phyloP scores from a whole-genome alignment of 805 yeast species.

The Candida verbasci region DNA sequence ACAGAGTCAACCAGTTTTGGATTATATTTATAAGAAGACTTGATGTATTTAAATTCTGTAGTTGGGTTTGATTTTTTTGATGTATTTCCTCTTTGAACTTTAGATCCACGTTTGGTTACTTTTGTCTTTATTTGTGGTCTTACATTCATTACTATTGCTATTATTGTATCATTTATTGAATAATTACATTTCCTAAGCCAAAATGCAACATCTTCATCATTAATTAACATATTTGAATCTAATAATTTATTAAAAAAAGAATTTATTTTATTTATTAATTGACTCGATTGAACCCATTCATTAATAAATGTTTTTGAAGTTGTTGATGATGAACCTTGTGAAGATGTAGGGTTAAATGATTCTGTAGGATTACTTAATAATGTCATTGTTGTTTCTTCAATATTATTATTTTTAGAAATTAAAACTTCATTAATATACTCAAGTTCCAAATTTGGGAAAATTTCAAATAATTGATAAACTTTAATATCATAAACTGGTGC shows the following conservation, averaged over 20 bases:
- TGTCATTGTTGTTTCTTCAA: constrained; percentile 14
- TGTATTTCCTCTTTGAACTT: constrained; percentile 26
- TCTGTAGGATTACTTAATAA: constrained; percentile 5
- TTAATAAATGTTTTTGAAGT: background rate
- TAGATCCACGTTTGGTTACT: constrained; percentile 17
- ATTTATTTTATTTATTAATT: constrained; percentile 15
- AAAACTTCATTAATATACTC: no score
- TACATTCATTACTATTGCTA: constrained; percentile 26
- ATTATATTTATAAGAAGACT: constrained; percentile 12
- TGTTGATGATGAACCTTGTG: background rate
- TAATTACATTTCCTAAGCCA: constrained; percentile 24
- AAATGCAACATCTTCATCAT: constrained; percentile 9
- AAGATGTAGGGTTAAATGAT: background rate
- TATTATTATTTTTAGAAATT: constrained; percentile 24
- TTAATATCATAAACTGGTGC: constrained; percentile 9
- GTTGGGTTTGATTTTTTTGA: background rate
- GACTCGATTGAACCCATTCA: constrained; percentile 12
- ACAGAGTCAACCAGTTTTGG: constrained; percentile 20
- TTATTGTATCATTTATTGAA: constrained; percentile 26
- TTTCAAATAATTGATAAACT: constrained; percentile 26
- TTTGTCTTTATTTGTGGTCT: constrained; percentile 1
- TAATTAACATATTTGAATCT: background rate
- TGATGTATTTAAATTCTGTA: background rate
- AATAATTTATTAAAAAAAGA: constrained; percentile 14
- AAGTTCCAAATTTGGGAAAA: no score